These are phyloP conservation scores for Hyaloperonospora arabidopsidis DNA, from an alignment of 352 stramenopile species.

Conservation along the genomic window DNA sequence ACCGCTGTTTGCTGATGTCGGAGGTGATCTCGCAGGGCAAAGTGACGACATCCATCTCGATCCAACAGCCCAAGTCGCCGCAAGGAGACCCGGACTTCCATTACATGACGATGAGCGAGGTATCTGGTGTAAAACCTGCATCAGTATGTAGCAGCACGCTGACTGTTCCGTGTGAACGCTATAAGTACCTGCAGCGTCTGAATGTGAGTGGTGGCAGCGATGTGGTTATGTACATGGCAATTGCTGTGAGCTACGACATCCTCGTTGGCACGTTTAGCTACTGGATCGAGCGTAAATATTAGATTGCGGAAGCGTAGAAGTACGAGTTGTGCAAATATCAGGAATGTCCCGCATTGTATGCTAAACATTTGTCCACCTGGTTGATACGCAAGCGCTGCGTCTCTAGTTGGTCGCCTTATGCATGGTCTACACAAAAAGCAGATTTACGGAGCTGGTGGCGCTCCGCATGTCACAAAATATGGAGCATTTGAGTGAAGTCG, in stretches of 20 bases:
- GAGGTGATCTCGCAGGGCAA: conserved; percentile 77
- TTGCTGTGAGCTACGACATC: conserved; percentile 75
- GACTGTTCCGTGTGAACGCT: conserved; percentile 48
- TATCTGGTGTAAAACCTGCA: conserved; percentile 46
- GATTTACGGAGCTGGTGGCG: no score
- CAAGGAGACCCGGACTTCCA: conserved; percentile 49
- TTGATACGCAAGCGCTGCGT: conserved; percentile 10
- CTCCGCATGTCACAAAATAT: no score
- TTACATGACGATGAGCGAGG: conserved; percentile 76
- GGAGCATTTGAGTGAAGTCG: no score
- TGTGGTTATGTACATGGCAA: conserved; percentile 57
- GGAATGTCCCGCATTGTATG: no score
- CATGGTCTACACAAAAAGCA: no score
- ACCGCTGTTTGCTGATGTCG: conserved; percentile 70
- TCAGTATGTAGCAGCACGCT: conserved; percentile 71
- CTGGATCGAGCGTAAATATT: conserved; percentile 62
- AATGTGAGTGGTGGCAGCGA: conserved; percentile 70
- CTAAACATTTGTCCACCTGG: no score
- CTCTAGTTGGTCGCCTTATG: no score
- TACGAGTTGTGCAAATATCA: no score
- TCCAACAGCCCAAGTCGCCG: conserved; percentile 48
- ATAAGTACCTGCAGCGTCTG: conserved; percentile 70
- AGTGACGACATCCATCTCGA: conserved; percentile 63
- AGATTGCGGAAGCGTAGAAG: neutral
- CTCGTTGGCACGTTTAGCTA: conserved; percentile 59